phyloP scores from a whole-genome alignment of 2,329 filamentous ascomycete species.

The Mycosphaerelloides madeirae region DNA sequence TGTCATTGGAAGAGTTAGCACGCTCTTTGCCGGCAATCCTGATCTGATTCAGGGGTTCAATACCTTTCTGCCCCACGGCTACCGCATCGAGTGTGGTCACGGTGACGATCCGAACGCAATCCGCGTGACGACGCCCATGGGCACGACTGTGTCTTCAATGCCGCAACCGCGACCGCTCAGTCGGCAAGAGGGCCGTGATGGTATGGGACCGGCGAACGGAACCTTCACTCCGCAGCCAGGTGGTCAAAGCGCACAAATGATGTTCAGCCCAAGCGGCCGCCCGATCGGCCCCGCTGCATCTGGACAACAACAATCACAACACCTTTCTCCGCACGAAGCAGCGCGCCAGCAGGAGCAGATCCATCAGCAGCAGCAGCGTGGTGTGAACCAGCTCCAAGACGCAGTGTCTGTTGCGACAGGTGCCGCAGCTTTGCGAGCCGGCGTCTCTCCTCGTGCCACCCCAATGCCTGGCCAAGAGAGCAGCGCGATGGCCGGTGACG shows the following conservation, averaged over 20 bases:
- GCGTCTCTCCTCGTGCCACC: constrained; percentile 49
- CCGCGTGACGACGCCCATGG: constrained; percentile 92
- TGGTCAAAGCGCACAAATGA: constrained; percentile 33
- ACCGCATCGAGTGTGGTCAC: constrained; percentile 91
- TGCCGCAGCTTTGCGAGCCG: constrained; percentile 42
- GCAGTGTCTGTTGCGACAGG: constrained; percentile 57
- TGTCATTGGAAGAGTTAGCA: constrained; percentile 93
- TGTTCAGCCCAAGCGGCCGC: constrained; percentile 43
- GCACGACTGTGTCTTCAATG: constrained; percentile 92
- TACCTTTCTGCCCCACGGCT: constrained; percentile 89
- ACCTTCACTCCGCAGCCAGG: constrained; percentile 39
- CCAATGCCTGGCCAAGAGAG: constrained; percentile 54
- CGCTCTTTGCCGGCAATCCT: constrained; percentile 91
- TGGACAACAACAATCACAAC: constrained; percentile 14
- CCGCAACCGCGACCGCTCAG: constrained; percentile 47
- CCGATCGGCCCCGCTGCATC: constrained; percentile 38
- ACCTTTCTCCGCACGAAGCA: constrained; percentile 27
- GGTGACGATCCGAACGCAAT: constrained; percentile 95
- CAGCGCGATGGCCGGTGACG: constrained; percentile 46
- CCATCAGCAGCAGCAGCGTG: constrained; percentile 44
- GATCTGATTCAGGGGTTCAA: constrained; percentile 90
- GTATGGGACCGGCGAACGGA: constrained; percentile 28
- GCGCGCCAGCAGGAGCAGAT: constrained; percentile 20
- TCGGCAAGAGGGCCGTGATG: constrained; percentile 22
- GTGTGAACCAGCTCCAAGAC: constrained; percentile 61